A percentile compares a stretch with the other conserved stretches of the same genome.
phyloP scores from a whole-genome alignment of 1,284 basidiomycete species.

The Xerocomus minutiporus region DNA sequence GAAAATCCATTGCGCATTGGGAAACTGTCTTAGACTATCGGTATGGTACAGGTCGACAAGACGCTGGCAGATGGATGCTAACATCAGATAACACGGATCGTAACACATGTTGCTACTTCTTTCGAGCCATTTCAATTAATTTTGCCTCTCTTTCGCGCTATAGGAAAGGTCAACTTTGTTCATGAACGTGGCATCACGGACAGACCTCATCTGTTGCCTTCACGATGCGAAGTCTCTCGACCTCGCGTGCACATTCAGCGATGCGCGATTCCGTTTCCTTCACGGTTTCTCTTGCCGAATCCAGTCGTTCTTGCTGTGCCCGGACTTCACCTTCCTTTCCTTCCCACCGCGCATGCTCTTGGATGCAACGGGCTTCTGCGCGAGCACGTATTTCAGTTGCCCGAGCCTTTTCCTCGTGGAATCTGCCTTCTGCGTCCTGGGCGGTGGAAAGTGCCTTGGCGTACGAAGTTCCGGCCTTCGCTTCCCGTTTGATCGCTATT shows the following conservation, averaged over 20 bases:
- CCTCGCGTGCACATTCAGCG: slow-evolving; percentile 29
- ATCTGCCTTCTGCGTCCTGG: slow-evolving; percentile 28
- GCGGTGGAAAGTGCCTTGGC: slow-evolving; percentile 24
- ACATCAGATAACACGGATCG: neutral
- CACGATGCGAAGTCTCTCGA: slow-evolving; percentile 29
- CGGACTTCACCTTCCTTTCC: slow-evolving; percentile 27
- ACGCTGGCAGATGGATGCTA: neutral
- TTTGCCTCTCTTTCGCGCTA: slow-evolving; percentile 33
- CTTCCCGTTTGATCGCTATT: slow-evolving; percentile 28
- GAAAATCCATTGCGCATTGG: neutral
- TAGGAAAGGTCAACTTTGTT: slow-evolving; percentile 11
- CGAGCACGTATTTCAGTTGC: slow-evolving; percentile 24
- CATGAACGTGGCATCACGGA: neutral
- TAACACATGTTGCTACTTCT: slow-evolving; percentile 6
- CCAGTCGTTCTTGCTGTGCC: slow-evolving; percentile 32
- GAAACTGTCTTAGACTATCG: neutral
- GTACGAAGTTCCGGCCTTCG: slow-evolving; percentile 23
- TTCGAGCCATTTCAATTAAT: slow-evolving; percentile 13
- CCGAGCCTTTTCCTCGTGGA: slow-evolving; percentile 27
- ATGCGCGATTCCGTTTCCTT: slow-evolving; percentile 25
- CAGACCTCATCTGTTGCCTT: slow-evolving; percentile 34
- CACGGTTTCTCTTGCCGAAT: slow-evolving; percentile 28
- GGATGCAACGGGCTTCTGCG: slow-evolving; percentile 23
- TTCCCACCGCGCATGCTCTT: slow-evolving; percentile 32
- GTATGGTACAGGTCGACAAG: slow-evolving; percentile 1